Evolutionary conservation across 208 protist genomes (phyloP), one percentile per base, ranked within the genome.

Genomic region (Spongospora subterranea): DNA sequence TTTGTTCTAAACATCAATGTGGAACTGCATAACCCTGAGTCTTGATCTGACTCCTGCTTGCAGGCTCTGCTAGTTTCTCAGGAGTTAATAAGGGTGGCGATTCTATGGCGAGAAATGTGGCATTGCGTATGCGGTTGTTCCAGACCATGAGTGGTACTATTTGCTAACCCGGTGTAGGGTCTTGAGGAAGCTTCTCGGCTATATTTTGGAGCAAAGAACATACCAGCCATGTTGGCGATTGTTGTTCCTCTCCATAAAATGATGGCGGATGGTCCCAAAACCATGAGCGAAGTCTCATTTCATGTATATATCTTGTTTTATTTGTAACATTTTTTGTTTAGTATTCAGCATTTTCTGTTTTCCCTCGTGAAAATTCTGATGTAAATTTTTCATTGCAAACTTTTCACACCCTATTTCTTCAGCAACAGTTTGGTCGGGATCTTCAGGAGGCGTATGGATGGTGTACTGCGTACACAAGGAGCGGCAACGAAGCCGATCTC

Each of bases 21-120:
- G 0, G 77, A 91, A 38, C 46, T 41, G 65, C 35, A 0, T 60
- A 32, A 35, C 11, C 32, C 92, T 93, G 90, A 64, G 88, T 24
- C 0, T 32, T 32, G 77, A 88, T n/a, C 90, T 32, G 35, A 53
- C 93, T 45, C 35, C 92, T 40, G 90, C 82, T 66, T n/a, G n/a
- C 97, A 99, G 93, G 98, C 98, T 45, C 91, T 96, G 54, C 93
- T 99, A 41, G 98, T 99, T 0, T 96, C 94, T 92, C 93, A 96
- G 46, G 99, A 99, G 93, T 95, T 99, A 0, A 98, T 99, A 64
- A 96, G 98, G 41, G 98, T 98, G 77, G 98, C 98, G 50, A 98
- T 99, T 92, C 93, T 99, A 46, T 99, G 98, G 98, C 91, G 93
- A 82, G 96, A 98, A 92, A 92, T 96, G 92, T 98, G 96, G 96